Evolutionary conservation across 495 filamentous ascomycete species (phyloP), one percentile per base, ranked within the genome.

Genomic region (Trichodelitschia bisporula): DNA sequence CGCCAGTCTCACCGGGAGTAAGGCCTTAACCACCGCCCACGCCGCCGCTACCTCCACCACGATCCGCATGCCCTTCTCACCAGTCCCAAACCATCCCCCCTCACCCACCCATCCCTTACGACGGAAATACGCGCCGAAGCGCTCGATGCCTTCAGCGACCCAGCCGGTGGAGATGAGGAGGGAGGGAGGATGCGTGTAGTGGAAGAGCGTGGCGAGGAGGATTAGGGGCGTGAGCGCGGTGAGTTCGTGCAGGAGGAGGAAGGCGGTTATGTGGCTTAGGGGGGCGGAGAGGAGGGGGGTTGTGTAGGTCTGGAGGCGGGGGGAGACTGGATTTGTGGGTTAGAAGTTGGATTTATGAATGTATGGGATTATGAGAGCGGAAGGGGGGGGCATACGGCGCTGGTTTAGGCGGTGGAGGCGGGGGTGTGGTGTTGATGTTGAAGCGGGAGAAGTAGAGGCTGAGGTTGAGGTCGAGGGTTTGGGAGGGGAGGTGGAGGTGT

Each of bases 191-290:
- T 62, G 50, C 2, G 61, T 62, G 39, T 75, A 74, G 47, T 93
- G 77, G 45, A 97, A 91, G 1, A 63, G 36, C 4, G 59, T 73
- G 8, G 72, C 66, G 0, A 97, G 59, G 0, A 68, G 75, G 17
- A 83, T 46, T 0, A 95, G 49, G 0, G 86, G 83, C 3, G 80
- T 37, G 10, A 93, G 49, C 12, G 86, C 86, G 0, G 86, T 93
- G 19, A 89, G 35, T 47, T 97, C 86, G 57, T 97, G 86, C 0
- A 97, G 62, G 24, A 92, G 54, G 6, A 97, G 53, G 48, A 97
- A 97, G 2, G 86, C 66, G 4, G 69, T 67, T 23, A 92, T 56
- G 52, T 92, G 79, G 2, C 77, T 75, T 15, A 79, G 38, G 0
- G 86, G 84, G 6, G 80, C 82, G 28, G 58, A 54, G 34, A 69